These are phyloP conservation scores for Geoglossum glabrum DNA, from an alignment of 495 filamentous ascomycete genomes.

Conservation along the genomic window DNA sequence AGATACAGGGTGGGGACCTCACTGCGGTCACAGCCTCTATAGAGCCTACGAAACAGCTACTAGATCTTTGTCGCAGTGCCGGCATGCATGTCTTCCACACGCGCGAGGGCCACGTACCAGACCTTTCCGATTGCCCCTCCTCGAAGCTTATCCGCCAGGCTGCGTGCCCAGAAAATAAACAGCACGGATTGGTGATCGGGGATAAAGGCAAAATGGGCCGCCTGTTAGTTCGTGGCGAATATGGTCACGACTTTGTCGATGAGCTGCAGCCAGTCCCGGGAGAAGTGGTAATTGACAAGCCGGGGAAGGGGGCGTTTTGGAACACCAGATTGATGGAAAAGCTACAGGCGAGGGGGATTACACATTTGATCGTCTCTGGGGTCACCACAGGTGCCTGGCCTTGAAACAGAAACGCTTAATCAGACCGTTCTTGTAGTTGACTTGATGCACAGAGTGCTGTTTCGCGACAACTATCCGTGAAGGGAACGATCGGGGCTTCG, in stretches of 20 bases:
- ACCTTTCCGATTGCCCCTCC: constrained; percentile 30
- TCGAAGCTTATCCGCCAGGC: constrained; percentile 28
- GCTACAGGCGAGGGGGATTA: constrained; percentile 16
- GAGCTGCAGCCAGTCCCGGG: constrained; percentile 15
- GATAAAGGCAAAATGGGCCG: constrained; percentile 22
- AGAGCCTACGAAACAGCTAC: constrained; percentile 24
- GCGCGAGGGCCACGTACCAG: constrained; percentile 21
- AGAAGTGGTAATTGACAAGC: constrained; percentile 18
- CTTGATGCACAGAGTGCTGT: constrained; percentile 12
- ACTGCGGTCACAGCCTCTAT: constrained; percentile 21
- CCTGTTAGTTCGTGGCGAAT: constrained; percentile 10
- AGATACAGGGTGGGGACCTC: constrained; percentile 22
- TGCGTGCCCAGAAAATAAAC: constrained; percentile 19
- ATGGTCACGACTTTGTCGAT: constrained; percentile 22
- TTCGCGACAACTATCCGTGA: constrained; percentile 17
- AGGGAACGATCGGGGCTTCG: constrained; percentile 17
- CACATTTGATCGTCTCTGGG: constrained; percentile 16
- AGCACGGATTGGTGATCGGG: constrained; percentile 27
- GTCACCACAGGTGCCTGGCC: constrained; percentile 11
- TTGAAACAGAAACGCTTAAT: background rate
- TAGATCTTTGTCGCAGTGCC: constrained; percentile 34
- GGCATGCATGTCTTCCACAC: constrained; percentile 12
- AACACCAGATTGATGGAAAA: constrained; percentile 16
- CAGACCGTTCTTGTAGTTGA: background rate
- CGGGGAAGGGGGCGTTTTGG: constrained; percentile 18